Percentiles rank a stretch among this genome's conserved stretches.
Conservation (phyloP, 1,284 basidiomycete species). For the Wallemia ichthyophaga region DNA sequence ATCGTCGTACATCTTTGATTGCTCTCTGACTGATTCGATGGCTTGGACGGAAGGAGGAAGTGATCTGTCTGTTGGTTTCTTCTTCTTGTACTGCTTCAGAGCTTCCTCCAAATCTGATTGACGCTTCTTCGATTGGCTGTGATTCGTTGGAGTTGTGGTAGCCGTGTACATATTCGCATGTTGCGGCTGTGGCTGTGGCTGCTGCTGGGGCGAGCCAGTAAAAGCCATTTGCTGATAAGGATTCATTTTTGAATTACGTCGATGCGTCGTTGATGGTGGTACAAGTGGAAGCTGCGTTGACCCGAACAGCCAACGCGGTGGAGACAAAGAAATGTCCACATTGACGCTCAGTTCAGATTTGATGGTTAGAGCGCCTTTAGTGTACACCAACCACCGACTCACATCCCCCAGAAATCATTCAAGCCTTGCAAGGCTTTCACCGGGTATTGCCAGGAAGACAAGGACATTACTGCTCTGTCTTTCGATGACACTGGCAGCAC, state of each 20-base stretch:
- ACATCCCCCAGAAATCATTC: background rate
- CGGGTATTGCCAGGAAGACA: background rate
- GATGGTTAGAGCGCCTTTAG: background rate
- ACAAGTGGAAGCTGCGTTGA: background rate
- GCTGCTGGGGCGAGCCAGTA: background rate
- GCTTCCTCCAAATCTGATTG: background rate
- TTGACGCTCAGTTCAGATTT: background rate
- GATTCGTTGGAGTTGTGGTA: background rate
- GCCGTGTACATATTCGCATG: background rate
- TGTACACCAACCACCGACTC: background rate
- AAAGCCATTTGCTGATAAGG: background rate
- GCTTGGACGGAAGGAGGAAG: background rate
- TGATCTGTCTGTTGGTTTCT: background rate
- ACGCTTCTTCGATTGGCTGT: background rate
- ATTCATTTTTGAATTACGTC: background rate
- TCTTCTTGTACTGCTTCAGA: background rate
- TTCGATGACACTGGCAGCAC: conserved; percentile 76
- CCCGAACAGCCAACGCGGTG: background rate
- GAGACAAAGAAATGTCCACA: background rate
- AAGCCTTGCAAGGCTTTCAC: background rate
- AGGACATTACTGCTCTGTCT: conserved; percentile 38
- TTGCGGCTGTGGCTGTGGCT: background rate
- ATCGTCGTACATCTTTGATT: background rate
- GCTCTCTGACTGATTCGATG: background rate
- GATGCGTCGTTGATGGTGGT: background rate